phyloP scores from a whole-genome alignment of 352 stramenopile species.

The Phytophthora sansomeana region DNA sequence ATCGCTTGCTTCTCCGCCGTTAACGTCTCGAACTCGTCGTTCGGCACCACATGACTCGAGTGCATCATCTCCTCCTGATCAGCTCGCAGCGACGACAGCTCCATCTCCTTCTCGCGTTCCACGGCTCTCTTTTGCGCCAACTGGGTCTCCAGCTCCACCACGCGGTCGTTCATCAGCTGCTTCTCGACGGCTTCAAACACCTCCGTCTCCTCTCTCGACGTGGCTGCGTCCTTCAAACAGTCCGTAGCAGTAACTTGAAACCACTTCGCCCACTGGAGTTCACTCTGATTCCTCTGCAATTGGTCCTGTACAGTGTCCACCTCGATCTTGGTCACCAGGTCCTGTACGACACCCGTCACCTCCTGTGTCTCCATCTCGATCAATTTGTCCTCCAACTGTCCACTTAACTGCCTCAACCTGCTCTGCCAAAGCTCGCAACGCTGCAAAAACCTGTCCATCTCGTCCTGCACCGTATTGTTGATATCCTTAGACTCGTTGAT shows the following conservation, averaged over 20 bases:
- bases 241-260: conserved; percentile 26
- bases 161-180: conserved; percentile 55
- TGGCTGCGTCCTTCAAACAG: conserved; percentile 21
- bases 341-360: conserved; percentile 41
- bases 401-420: conserved; percentile 28
- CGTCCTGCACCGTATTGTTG: conserved; percentile 4
- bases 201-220: conserved; percentile 37
- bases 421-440: conserved; percentile 41
- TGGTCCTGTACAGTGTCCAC: conserved; percentile 5
- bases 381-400: conserved; percentile 27
- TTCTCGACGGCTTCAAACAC: conserved; percentile 60
- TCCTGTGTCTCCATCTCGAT: conserved; percentile 36
- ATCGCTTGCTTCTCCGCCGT: conserved; percentile 35
- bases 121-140: conserved; percentile 47
- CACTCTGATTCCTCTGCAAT: no score
- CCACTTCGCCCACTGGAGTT: conserved; percentile 25
- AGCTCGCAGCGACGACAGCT: conserved; percentile 40
- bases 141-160: conserved; percentile 61
- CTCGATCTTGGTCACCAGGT: conserved; percentile 50
- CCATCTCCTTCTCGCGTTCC: conserved; percentile 54
- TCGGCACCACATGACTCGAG: conserved; percentile 32
- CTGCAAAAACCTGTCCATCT: conserved; percentile 49
- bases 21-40: conserved; percentile 35
- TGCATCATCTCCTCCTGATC: conserved; percentile 39
- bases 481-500: conserved; percentile 14